Percentiles rank a stretch among this genome's conserved stretches.
phyloP scores from a whole-genome alignment of 768 basidiomycete species.

The Serendipita vermifera region DNA sequence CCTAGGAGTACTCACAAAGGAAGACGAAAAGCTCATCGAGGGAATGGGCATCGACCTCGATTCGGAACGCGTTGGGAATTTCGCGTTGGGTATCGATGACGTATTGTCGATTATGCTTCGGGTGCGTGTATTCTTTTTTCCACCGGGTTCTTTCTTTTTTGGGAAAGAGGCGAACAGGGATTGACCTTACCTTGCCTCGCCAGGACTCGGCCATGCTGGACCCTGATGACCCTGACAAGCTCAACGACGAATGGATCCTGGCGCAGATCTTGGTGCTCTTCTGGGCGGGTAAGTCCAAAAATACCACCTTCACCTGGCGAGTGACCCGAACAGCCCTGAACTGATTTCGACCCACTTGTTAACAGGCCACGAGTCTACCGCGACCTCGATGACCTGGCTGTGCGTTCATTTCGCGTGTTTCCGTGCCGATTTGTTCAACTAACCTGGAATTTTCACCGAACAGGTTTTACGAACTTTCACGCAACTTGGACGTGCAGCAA shows the following conservation, averaged over 20 bases:
- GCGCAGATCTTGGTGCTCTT: constrained; percentile 6
- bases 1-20: not conserved
- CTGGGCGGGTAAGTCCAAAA: not conserved
- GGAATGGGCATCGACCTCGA: not conserved
- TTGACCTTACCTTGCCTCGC: not conserved
- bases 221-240: constrained; percentile 8
- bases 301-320: not conserved
- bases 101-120: constrained; percentile 3
- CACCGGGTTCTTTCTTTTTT: no score
- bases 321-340: not conserved
- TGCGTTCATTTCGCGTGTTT: not conserved
- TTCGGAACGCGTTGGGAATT: not conserved
- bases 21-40: not conserved
- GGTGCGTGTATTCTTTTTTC: not conserved
- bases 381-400: constrained; percentile 8
- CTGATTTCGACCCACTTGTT: not conserved
- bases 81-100: constrained; percentile 6
- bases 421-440: no score
- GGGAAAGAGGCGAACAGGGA: no score
- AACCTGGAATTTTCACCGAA: no score
- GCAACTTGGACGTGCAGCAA: not conserved
- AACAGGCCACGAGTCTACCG: constrained; percentile 5
- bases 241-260: constrained; percentile 6
- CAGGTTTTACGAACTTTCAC: not conserved
- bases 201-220: constrained; percentile 2